Evolutionary conservation across 495 filamentous ascomycete genomes (phyloP), one percentile per base, ranked within the genome.

Genomic region (Astrothelium macrocarpum): DNA sequence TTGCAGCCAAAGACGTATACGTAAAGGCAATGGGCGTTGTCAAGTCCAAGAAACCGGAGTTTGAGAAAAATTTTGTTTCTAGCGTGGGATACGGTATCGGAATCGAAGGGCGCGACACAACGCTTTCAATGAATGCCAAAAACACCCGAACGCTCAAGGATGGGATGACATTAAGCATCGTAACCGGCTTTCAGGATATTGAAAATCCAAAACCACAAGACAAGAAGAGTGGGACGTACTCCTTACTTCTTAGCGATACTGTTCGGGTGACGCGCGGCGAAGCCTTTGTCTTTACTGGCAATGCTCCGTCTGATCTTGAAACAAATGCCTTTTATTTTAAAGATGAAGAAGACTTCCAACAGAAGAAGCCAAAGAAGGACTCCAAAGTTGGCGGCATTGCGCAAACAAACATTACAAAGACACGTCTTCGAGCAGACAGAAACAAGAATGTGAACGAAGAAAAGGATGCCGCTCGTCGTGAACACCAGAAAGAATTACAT

Each of bases 261-360:
- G 86, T 99, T 34, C 90, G 93, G 67, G 90, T 96, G 43, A 86
- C 86, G 2, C 73, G 82, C n/a, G 79, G 73, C 62, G 90, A 91
- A 7, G 84, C 90, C 7, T 84, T 88, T 9, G 85, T 96, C 31
- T 97, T 97, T 76, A 99, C 95, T 36, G 91, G 89, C 62, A 90
- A 94, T 68, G 92, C 91, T 3, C 85, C 93, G 9, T 85, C 87
- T 36, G 93, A 97, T 69, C 84, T 92, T 66, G 93, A 96, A 68
- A 89, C 90, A 0, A 89, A 90, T 1, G 94, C 91, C 0, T 98
- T 98, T 78, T 97, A 95, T 77, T 98, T 98, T 77, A 94, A 95
- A 70, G 91, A 77, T n/a, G 76, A 79, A 23, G 79, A 78, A 56
- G 72, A 87, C 66, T 79, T 83, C 23, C 70, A 77, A 25, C 84